Evolutionary conservation across 352 stramenopile genomes (phyloP).

Genomic region (Pythium sukuiense): DNA sequence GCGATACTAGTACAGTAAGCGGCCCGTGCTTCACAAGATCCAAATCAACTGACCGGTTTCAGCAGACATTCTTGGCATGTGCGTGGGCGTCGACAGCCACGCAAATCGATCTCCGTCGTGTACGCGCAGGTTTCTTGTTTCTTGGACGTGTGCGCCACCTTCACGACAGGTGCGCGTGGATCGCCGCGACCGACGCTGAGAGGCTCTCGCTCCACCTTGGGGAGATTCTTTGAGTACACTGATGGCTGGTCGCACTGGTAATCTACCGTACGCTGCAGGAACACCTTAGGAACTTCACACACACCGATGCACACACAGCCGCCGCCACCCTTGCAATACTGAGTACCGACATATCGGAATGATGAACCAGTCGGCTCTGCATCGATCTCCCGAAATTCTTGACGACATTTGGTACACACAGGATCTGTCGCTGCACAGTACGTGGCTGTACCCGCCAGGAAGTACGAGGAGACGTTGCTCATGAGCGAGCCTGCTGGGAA

Average conservation of each 20-base stretch:
- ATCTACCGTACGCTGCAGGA: no score
- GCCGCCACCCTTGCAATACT: background rate
- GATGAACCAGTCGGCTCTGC: no score
- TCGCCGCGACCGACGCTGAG: background rate
- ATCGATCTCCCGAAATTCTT: no score
- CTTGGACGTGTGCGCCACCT: background rate
- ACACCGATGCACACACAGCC: conserved; percentile 15
- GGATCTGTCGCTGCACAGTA: conserved; percentile 7
- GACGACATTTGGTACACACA: background rate
- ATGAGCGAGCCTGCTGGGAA: background rate
- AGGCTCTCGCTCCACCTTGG: no score
- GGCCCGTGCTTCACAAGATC: background rate
- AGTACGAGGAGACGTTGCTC: background rate
- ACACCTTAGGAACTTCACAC: conserved; percentile 1
- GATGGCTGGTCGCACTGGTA: no score
- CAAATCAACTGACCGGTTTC: background rate
- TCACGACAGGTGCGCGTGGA: background rate
- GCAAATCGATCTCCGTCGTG: conserved; percentile 4
- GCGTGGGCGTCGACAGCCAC: conserved; percentile 10
- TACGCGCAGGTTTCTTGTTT: conserved; percentile 7
- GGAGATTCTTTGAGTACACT: no score
- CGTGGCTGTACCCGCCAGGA: background rate
- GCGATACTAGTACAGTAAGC: no score
- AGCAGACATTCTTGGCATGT: background rate
- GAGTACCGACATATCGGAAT: no score